Conservation (phyloP, 2,329 filamentous ascomycete genomes). For the Pseudogymnoascus sp. region DNA sequence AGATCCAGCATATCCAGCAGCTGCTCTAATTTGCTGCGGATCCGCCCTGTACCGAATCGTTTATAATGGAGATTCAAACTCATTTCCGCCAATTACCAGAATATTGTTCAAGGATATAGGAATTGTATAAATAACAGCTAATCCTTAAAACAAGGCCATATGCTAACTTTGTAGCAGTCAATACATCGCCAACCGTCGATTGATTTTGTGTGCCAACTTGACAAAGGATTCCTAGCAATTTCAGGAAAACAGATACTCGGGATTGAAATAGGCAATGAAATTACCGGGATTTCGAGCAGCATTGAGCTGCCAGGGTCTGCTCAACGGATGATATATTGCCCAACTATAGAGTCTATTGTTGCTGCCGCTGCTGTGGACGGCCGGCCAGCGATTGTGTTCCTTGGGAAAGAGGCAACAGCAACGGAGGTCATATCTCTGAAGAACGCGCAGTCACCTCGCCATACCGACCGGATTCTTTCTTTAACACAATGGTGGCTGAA, state of each 20-base stretch:
- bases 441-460: neutral
- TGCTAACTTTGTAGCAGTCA: neutral
- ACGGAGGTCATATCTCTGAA: neutral
- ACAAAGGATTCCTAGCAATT: neutral
- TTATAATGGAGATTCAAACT: neutral
- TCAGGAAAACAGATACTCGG: neutral
- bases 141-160: neutral
- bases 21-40: constrained; percentile 42
- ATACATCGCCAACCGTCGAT: neutral
- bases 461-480: neutral
- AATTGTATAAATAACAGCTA: neutral
- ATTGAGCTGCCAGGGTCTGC: constrained; percentile 1
- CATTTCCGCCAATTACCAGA: constrained; percentile 1
- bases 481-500: constrained; percentile 5
- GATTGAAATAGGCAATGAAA: neutral
- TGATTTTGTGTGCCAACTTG: neutral
- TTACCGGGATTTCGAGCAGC: neutral
- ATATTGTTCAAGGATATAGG: neutral
- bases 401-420: constrained; percentile 29
- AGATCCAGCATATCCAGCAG: constrained; percentile 15
- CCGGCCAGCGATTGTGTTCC: constrained; percentile 44
- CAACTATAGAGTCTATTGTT: constrained; percentile 42
- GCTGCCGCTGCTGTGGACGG: constrained; percentile 40
- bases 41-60: constrained; percentile 30
- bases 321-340: constrained; percentile 44